phyloP scores from a whole-genome alignment of 2,329 filamentous ascomycete genomes.

The Madurella mycetomatis region DNA sequence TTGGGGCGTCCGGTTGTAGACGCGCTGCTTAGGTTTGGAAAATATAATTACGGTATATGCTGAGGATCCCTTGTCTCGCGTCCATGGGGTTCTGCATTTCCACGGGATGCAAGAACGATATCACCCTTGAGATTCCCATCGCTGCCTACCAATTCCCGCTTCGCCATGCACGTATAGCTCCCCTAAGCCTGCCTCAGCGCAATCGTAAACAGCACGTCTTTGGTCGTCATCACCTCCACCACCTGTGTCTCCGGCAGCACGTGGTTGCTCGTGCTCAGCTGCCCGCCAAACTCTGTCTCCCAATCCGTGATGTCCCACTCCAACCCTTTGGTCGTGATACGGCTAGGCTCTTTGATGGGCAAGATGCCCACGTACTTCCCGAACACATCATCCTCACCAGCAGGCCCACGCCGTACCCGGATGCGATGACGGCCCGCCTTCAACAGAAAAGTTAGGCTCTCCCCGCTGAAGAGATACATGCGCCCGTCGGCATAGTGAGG shows the following conservation, averaged over 20 bases:
- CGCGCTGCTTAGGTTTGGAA: not conserved
- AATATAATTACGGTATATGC: not conserved
- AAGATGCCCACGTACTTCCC: constrained; percentile 81
- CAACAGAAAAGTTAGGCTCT: constrained; percentile 80
- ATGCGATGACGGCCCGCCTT: constrained; percentile 64
- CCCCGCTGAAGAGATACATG: constrained; percentile 75
- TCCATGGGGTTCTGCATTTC: no score
- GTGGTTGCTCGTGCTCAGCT: constrained; percentile 77
- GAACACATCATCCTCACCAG: constrained; percentile 51
- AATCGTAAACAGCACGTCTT: constrained; percentile 69
- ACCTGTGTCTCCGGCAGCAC: constrained; percentile 55
- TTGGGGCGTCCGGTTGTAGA: constrained; percentile 12
- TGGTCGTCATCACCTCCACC: constrained; percentile 59
- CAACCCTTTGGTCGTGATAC: constrained; percentile 74
- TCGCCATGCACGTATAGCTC: not conserved
- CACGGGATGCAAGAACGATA: no score
- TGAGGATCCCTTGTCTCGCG: not conserved
- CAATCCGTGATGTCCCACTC: constrained; percentile 89
- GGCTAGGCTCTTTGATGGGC: constrained; percentile 71
- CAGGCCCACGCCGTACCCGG: constrained; percentile 53
- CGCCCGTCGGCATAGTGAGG: constrained; percentile 48
- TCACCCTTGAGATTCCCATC: no score
- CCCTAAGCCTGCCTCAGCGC: constrained; percentile 44
- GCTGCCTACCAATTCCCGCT: not conserved
- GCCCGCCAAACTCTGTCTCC: constrained; percentile 69